These are phyloP conservation scores for Magnusiomyces suaveolens DNA, from an alignment of 1,139 yeast species.

Conservation along the genomic window DNA sequence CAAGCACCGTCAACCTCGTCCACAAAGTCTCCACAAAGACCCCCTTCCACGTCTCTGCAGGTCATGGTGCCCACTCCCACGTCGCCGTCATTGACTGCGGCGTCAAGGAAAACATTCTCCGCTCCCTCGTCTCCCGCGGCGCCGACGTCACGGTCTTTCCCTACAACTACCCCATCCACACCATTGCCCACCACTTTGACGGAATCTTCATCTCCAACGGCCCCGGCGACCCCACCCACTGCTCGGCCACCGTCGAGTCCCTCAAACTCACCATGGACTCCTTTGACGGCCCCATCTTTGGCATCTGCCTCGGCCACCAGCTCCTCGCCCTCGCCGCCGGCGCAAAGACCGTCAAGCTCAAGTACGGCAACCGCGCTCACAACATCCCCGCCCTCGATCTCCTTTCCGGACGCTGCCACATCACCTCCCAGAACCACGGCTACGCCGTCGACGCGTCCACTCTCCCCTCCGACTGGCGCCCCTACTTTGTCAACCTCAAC, in stretches of 20 bases:
- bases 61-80: conserved; percentile 47
- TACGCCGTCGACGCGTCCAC: conserved; percentile 86
- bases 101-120: conserved; percentile 90
- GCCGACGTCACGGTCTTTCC: conserved; percentile 96
- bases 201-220: conserved; percentile 94
- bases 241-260: conserved; percentile 68
- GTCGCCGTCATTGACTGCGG: conserved; percentile 96
- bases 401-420: conserved; percentile 85
- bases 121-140: conserved; percentile 89
- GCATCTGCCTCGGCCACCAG: conserved; percentile 96
- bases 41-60: conserved; percentile 77
- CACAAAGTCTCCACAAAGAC: conserved; percentile 91
- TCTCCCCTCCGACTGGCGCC: conserved; percentile 66
- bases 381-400: conserved; percentile 92
- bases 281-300: conserved; percentile 79
- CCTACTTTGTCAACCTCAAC: conserved; percentile 83
- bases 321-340: conserved; percentile 89
- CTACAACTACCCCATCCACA: conserved; percentile 84
- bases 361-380: conserved; percentile 97
- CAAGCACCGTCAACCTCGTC: conserved; percentile 84
- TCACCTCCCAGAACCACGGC: conserved; percentile 97
- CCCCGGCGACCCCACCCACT: conserved; percentile 97
- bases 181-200: conserved; percentile 84
- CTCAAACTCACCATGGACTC: conserved; percentile 62
- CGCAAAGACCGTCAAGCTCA: conserved; percentile 83